phyloP scores from a whole-genome alignment of 345 rosid species.

The Gossypium thurberi region DNA sequence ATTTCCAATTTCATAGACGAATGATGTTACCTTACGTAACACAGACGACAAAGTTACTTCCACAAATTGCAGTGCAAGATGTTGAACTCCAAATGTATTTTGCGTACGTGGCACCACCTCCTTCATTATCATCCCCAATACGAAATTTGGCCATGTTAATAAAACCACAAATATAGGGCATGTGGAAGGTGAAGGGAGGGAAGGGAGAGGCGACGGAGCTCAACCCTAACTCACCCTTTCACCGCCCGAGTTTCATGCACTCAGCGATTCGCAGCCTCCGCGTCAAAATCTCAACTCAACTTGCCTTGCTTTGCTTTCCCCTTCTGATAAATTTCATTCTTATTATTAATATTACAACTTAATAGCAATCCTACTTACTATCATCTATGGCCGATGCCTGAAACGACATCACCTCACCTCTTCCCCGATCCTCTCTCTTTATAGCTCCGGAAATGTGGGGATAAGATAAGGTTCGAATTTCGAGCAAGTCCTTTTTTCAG shows the following conservation, averaged over 20 bases:
- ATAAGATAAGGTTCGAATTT: conserved; percentile 9
- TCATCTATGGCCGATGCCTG: background rate
- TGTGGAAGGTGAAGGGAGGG: background rate
- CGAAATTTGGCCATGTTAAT: background rate
- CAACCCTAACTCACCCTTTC: background rate
- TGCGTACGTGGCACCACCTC: background rate
- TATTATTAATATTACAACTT: background rate
- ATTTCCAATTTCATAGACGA: too few species aligned
- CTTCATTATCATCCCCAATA: background rate
- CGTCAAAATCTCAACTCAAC: background rate
- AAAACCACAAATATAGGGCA: background rate
- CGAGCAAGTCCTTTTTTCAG: background rate
- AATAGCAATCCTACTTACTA: background rate
- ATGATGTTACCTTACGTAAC: background rate
- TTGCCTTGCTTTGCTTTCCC: background rate
- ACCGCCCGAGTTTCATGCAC: background rate
- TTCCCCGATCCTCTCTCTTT: background rate
- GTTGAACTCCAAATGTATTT: background rate
- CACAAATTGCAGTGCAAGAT: background rate
- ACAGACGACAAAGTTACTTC: background rate
- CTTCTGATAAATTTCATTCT: background rate
- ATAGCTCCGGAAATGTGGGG: background rate
- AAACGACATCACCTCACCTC: background rate
- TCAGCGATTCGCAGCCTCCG: background rate
- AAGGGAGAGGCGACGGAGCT: background rate